Base-by-base conservation (phyloP, 805 yeast genomes). In the Crinitomyces ghanaensis region DNA sequence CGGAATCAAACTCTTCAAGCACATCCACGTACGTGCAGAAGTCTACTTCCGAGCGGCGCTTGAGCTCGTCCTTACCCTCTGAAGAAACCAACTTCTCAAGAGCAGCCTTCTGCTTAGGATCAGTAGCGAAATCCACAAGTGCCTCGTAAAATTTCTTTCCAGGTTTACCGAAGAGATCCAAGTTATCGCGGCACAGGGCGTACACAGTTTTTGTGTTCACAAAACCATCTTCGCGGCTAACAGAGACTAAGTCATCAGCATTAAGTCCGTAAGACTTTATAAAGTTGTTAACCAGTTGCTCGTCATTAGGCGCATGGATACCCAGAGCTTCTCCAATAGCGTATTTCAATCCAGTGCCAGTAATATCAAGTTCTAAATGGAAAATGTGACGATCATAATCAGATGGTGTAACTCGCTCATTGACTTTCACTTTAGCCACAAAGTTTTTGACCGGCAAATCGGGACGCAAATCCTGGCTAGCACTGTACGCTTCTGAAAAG, bases 251-350 rank as follows among this genome's bases (percentile, higher is more conserved):
- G 15, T 74, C 71, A 38, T 79, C 68, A 32, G 79, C 76, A 39
- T 78, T 66, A 36, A 85, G 63, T 2, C 82, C 85, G 52, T 85
- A 88, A 51, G 63, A 67, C 14, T 63, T 48, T 46, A 88, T 67
- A 59, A 88, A 88, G 43, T 68, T 66, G 28, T 65, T 70, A 34
- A 86, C 95, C 24, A 63, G 68, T 12, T 61, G 68, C 26, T 66
- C 54, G 46, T 74, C 69, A 63, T 88, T 88, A 52, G 88, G 76
- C 31, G 94, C 95, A 50, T 88, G 96, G 39, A 88, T 72, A 51
- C 97, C 97, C 40, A 88, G 71, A 14, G 97, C 95, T 66, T 88
- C 97, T 55, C 97, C 97, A 52, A 88, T 84, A 43, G 77, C 91
- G 55, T 88, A 88, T 31, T 74, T 82, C 53, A 88, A 66, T 17